Evolutionary conservation across 257 asterid species (phyloP), one percentile per base, ranked within the genome.

Genomic region (Thymus mandschuricus): DNA sequence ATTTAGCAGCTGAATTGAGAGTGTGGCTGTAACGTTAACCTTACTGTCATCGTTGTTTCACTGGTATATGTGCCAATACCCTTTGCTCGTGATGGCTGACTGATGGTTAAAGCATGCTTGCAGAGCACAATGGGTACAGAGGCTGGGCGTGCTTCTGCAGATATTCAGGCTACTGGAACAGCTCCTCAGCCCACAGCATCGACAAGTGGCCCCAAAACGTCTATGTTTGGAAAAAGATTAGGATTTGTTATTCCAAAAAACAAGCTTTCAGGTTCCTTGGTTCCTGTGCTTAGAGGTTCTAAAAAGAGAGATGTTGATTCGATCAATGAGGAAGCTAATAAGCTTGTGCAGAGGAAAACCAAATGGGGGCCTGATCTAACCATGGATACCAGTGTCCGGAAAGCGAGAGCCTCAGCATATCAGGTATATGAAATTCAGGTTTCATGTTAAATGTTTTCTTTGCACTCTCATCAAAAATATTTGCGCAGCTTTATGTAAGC

Each of bases 181-280:
- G 54, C 74, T 27, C 69, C 88, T 71, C 58, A 92, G 28, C 48
- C 93, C 27, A 60, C 87, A 34, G 66, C 90, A 70, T 52, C 88
- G n/a, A 59, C 88, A 41, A 76, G 82, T 73, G 83, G 81, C 67
- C 80, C 91, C 44, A 94, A 89, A 85, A 70, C 63, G 9, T 86
- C 96, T 48, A 87, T 82, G 85, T 84, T 91, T 75, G 86, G 79
- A 0, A 86, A 83, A 59, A 91, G 86, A 76, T 35, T 86, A 40
- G 97, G 98, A 66, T 94, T 94, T 76, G 85, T 94, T 43, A 94
- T 94, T 76, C 98, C 97, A 3, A 94, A 89, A 77, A 94, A 94
- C 83, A 94, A 89, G 83, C 75, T 89, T 28, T 82, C 92, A 8
- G 97, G 97, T 58, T 93, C 98, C 1, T 73, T 91, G 79, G 89